Evolutionary conservation across 2,329 filamentous ascomycete genomes (phyloP).

Genomic region (Tolypocladium amazonense): DNA sequence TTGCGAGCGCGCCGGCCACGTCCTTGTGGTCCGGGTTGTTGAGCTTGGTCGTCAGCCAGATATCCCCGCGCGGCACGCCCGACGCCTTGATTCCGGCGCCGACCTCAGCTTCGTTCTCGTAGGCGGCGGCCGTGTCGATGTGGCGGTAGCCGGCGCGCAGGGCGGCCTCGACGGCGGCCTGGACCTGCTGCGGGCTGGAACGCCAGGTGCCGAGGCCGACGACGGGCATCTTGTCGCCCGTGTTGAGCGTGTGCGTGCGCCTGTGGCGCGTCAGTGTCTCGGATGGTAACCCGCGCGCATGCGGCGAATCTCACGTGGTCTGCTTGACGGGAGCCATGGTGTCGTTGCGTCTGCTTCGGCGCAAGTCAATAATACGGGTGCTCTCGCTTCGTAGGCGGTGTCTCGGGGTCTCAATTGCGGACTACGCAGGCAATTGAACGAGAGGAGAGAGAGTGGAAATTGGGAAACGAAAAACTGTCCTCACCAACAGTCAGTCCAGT

Average conservation of each 20-base stretch:
- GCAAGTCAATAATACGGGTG: no score
- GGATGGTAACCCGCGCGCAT: neutral
- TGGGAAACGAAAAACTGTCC: neutral
- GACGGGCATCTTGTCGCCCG: conserved; percentile 67
- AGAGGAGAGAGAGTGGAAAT: neutral
- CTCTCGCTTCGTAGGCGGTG: neutral
- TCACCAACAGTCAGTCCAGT: neutral
- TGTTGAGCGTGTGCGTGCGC: conserved; percentile 56
- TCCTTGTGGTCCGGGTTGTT: conserved; percentile 71
- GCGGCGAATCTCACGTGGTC: neutral
- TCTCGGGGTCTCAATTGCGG: neutral
- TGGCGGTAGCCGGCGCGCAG: conserved; percentile 61
- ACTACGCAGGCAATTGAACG: neutral
- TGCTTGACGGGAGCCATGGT: conserved; percentile 4
- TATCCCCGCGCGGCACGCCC: conserved; percentile 52
- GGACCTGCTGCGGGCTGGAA: conserved; percentile 57
- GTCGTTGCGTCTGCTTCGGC: neutral
- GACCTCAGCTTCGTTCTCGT: conserved; percentile 65
- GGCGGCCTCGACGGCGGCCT: conserved; percentile 59
- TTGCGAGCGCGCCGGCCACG: conserved; percentile 49
- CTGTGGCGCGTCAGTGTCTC: conserved; percentile 3
- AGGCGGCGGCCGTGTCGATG: conserved; percentile 67
- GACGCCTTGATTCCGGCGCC: conserved; percentile 53
- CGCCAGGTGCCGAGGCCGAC: conserved; percentile 75
- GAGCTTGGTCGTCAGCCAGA: conserved; percentile 73